Percentiles rank a stretch among this genome's conserved stretches.
These are phyloP conservation scores for Lachnellula occidentalis DNA, from an alignment of 2,329 filamentous ascomycete species.

Conservation along the genomic window DNA sequence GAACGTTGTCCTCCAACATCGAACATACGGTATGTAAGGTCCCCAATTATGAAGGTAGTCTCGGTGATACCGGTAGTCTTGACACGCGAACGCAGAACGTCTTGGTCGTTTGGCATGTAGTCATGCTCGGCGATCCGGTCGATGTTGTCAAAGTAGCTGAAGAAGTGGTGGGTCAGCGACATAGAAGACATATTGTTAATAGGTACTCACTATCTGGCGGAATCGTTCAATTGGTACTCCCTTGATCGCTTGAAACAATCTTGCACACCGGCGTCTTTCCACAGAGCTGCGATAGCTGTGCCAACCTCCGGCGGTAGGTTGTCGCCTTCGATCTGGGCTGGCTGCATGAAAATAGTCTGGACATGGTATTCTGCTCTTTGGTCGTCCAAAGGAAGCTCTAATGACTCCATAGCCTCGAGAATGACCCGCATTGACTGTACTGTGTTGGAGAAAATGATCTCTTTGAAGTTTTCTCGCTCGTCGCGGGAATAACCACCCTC, in stretches of 20 bases:
- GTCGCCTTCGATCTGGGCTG: constrained; percentile 68
- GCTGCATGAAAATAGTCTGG: constrained; percentile 35
- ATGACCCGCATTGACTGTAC: constrained; percentile 91
- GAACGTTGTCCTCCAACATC: constrained; percentile 71
- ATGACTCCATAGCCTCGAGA: constrained; percentile 83
- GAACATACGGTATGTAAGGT: constrained; percentile 92
- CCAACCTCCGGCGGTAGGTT: constrained; percentile 74
- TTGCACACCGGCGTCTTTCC: constrained; percentile 80
- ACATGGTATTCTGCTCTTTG: constrained; percentile 35
- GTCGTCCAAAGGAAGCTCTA: constrained; percentile 73
- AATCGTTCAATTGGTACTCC: constrained; percentile 95
- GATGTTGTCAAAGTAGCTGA: constrained; percentile 77
- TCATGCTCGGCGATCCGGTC: constrained; percentile 69
- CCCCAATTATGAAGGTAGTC: constrained; percentile 86
- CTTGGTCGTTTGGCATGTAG: constrained; percentile 90
- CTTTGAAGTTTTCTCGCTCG: constrained; percentile 89
- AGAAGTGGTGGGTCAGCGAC: constrained; percentile 1
- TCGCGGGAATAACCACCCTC: constrained; percentile 98
- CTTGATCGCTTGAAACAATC: constrained; percentile 77
- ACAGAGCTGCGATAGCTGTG: constrained; percentile 75
- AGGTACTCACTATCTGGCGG: constrained; percentile 76
- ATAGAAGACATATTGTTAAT: not conserved
- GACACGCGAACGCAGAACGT: constrained; percentile 85
- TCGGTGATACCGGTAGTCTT: constrained; percentile 95
- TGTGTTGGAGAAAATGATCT: constrained; percentile 93